Evolutionary conservation across 1,139 yeast genomes (phyloP), one percentile per base, ranked within the genome.

Genomic region (Yarrowia galli): DNA sequence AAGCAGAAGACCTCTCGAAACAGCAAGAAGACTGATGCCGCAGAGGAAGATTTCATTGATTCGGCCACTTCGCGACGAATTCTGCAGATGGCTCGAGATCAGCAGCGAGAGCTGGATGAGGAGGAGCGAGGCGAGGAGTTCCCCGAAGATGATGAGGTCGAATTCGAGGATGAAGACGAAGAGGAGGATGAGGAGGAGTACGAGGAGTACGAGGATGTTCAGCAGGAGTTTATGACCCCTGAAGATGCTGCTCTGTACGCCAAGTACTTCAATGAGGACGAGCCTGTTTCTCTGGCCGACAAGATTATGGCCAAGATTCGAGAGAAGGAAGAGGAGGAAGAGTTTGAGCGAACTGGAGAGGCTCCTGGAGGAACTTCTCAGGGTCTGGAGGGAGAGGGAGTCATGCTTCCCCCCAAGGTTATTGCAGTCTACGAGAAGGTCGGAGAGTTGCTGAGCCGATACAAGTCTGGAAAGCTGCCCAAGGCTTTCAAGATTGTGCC

Each of bases 401-500:
- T 95, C 6, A 84, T 89, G 74, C 83, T 95, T 68, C 99, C 99
- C 15, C 97, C 97, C 68, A 93, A 95, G 77, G 98, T 95, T 67
- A 92, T 96, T 74, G 92, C 89, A 71, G 98, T 97, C 1, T 95
- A 93, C 77, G 89, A 92, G 68, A 91, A 92, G 75, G 95, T 95
- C 66, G 99, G 98, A 12, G 88, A 87, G 73, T 88, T 95, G 67
- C 82, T 95, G 70, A 85, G 95, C 18, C 87, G 96, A n/a, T 96
- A 96, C 85, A 89, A 93, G 49, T 97, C 96, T 74, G 99, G 99
- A 66, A 93, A 92, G 79, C 83, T 95, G 69, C 99, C 99, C 23
- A 93, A 95, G 75, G 85, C 96, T 48, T 95, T 95, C 83, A 95
- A 95, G 77, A 97, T 95, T 69, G 85, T 96, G 69, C 99, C 99